phyloP scores from a whole-genome alignment of 2,329 filamentous ascomycete genomes.

The Meredithiella fracta region DNA sequence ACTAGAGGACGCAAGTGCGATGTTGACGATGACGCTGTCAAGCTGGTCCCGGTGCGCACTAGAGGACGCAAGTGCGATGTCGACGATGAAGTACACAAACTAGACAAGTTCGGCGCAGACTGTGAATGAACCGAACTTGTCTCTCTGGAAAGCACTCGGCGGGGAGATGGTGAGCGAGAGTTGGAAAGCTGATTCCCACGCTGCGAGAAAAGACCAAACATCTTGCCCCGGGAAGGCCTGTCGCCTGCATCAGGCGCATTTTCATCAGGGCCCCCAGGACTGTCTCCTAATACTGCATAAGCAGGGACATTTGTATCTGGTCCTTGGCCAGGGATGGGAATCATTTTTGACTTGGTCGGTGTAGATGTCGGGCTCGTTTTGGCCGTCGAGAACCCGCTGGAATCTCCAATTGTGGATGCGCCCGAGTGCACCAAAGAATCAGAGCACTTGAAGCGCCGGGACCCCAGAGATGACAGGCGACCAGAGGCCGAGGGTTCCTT shows the following conservation, averaged over 20 bases:
- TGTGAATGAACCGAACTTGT: slow-evolving; percentile 9
- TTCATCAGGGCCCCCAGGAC: slow-evolving; percentile 9
- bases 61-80: slow-evolving; percentile 4
- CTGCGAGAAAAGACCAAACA: slow-evolving; percentile 13
- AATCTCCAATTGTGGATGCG: not conserved
- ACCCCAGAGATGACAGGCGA: slow-evolving; percentile 3
- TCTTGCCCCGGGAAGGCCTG: slow-evolving; percentile 12
- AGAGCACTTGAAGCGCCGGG: slow-evolving; percentile 4
- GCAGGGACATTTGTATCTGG: not conserved
- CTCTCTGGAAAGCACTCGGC: slow-evolving; percentile 8
- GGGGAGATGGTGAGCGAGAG: slow-evolving; percentile 14
- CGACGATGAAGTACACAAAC: slow-evolving; percentile 11
- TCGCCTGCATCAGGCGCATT: slow-evolving; percentile 3
- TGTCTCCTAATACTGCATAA: not conserved
- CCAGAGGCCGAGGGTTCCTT: slow-evolving; percentile 15
- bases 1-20: too few relatives aligned
- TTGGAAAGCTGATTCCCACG: slow-evolving; percentile 11
- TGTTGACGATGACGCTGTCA: not conserved
- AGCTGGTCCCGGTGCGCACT: slow-evolving; percentile 5
- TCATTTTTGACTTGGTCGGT: not conserved
- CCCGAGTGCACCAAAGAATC: not conserved
- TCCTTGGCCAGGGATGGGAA: not conserved
- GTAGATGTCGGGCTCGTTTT: not conserved
- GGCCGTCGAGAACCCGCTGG: not conserved
- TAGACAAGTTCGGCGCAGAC: slow-evolving; percentile 13